Evolutionary conservation across 805 yeast species (phyloP).

Genomic region (Barnettozyma vustinii): DNA sequence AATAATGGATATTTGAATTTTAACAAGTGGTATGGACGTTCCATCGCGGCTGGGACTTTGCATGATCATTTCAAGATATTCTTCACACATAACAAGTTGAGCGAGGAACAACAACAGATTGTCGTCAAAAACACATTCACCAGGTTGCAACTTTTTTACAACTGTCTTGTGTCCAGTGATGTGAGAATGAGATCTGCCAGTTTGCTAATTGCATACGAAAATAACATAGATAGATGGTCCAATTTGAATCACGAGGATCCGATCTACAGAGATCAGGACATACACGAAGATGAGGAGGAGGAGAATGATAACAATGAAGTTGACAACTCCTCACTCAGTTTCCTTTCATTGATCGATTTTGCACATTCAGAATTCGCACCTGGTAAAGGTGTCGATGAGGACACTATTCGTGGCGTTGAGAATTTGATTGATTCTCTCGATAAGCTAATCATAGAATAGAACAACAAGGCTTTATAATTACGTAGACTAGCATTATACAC

Average conservation of each 20-base stretch:
- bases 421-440: slow-evolving; percentile 46
- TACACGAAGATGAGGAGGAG: slow-evolving; percentile 30
- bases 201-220: slow-evolving; percentile 68
- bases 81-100: slow-evolving; percentile 37
- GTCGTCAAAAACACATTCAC: slow-evolving; percentile 43
- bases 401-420: slow-evolving; percentile 64
- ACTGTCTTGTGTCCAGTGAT: slow-evolving; percentile 58
- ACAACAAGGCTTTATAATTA: not conserved
- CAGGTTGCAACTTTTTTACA: slow-evolving; percentile 62
- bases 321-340: slow-evolving; percentile 36
- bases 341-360: slow-evolving; percentile 74
- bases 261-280: slow-evolving; percentile 29
- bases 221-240: slow-evolving; percentile 53
- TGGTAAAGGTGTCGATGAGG: slow-evolving; percentile 67
- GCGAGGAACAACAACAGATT: slow-evolving; percentile 28
- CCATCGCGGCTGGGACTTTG: slow-evolving; percentile 39
- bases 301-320: slow-evolving; percentile 30
- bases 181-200: slow-evolving; percentile 68
- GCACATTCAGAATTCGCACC: slow-evolving; percentile 73
- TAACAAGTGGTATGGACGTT: slow-evolving; percentile 70
- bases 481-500: not conserved
- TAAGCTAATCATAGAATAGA: slow-evolving; percentile 6
- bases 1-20: slow-evolving; percentile 42
- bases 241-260: slow-evolving; percentile 36
- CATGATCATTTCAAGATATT: slow-evolving; percentile 39